phyloP scores from a whole-genome alignment of 352 stramenopile species.

The Globisporangium sylvaticum region DNA sequence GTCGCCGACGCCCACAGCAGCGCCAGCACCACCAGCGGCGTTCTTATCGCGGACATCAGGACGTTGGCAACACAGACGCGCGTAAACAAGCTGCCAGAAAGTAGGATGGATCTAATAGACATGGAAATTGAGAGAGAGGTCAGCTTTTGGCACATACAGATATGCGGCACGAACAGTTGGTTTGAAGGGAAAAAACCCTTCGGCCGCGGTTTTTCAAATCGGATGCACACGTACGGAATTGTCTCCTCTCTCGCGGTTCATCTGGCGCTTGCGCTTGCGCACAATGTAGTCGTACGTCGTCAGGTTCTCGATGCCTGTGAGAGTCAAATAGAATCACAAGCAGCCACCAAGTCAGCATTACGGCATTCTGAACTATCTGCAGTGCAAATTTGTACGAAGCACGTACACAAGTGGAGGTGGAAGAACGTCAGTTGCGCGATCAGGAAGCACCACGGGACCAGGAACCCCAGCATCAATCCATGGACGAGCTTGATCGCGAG shows the following conservation, averaged over 20 bases:
- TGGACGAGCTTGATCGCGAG: slow-evolving; percentile 60
- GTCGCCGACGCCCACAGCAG: slow-evolving; percentile 17
- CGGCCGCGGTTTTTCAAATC: slow-evolving; percentile 25
- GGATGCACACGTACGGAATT: slow-evolving; percentile 73
- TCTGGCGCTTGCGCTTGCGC: slow-evolving; percentile 71
- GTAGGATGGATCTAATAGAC: slow-evolving; percentile 17
- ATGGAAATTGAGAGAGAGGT: slow-evolving; percentile 12
- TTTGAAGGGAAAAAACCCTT: slow-evolving; percentile 13
- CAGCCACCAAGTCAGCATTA: not conserved
- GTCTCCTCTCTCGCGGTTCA: slow-evolving; percentile 46
- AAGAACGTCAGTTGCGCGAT: slow-evolving; percentile 79
- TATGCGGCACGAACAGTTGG: slow-evolving; percentile 7
- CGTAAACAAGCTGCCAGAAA: slow-evolving; percentile 36
- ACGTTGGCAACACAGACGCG: slow-evolving; percentile 25
- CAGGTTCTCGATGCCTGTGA: slow-evolving; percentile 69
- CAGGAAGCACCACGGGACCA: slow-evolving; percentile 71
- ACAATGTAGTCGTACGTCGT: slow-evolving; percentile 90
- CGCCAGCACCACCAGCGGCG: slow-evolving; percentile 4
- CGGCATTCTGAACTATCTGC: not conserved
- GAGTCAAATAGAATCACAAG: not conserved
- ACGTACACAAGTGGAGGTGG: slow-evolving; percentile 81
- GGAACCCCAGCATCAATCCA: slow-evolving; percentile 56
- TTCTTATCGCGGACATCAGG: slow-evolving; percentile 25
- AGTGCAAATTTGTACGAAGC: no score
- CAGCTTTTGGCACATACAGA: not conserved